Base-by-base conservation (phyloP, 768 basidiomycete genomes). In the Russula olivacea region DNA sequence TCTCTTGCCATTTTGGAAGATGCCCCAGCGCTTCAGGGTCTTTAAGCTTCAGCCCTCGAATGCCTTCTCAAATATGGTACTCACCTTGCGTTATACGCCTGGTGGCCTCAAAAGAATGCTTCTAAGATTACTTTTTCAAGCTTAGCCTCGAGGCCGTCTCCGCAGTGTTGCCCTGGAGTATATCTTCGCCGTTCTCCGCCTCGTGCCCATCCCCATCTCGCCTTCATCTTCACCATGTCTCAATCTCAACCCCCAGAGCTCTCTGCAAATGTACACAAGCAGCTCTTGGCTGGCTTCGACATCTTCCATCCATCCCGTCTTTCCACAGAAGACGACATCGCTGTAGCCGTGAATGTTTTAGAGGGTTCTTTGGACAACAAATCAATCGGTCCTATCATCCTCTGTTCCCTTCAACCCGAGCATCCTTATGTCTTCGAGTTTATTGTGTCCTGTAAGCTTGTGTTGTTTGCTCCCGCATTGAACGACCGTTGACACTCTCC, bases 371-470 rank as follows among this genome's bases (percentile, higher is more conserved):
- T 64, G 41, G 58, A 60, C 23, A 30, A 43, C 11, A 14, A 51
- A 21, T 60, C 63, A 25, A 57, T 60, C 8, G 63, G 11, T 28
- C 53, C 47, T 12, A 60, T 64, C 17, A 50, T 64, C 41, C 19
- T 11, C 10, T 32, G 48, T 4, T 49, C 63, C 34, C 34, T 64
- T 36, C 58, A 50, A 14, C 58, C 48, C 0, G 48, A 43, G 11
- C 25, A 43, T 7, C 63, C 58, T 17, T 55, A 60, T 34, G 54
- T 30, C 11, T 55, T 64, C 7, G 63, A 64, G 38, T 64, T 64
- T 40, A 64, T 64, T 2, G 10, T 64, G 36, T 60, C 58, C 11
- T 41, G 63, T 64, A 50, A 48, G 54, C 10, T 17, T 14, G 21
- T 8, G 5, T 19, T 10, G 4, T 49, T 45, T 38, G 1, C 21